phyloP scores from a whole-genome alignment of 2,329 filamentous ascomycete species.

The Colletotrichum plurivorum region DNA sequence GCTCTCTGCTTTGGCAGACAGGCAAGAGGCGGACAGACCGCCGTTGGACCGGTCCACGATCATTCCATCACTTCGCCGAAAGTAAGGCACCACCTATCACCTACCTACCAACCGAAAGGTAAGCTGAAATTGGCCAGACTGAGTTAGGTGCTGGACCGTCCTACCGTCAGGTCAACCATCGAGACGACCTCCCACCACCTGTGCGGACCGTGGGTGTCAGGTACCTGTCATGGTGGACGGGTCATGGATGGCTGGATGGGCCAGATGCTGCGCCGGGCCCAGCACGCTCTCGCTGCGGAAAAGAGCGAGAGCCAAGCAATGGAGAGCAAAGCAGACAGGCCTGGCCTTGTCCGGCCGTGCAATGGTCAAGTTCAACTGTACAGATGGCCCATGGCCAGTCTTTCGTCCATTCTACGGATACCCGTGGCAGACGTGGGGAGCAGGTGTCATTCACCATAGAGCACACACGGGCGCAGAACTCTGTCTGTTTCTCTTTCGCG shows the following conservation, averaged over 20 bases:
- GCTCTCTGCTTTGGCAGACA: constrained; percentile 9
- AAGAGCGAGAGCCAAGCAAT: constrained; percentile 18
- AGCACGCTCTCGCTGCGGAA: background rate
- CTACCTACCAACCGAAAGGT: background rate
- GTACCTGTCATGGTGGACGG: constrained; percentile 30
- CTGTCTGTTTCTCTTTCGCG: background rate
- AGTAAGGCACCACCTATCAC: background rate
- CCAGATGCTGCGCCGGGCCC: constrained; percentile 20
- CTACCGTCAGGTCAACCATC: constrained; percentile 15
- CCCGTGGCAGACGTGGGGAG: background rate
- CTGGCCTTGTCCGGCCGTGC: background rate
- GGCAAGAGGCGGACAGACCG: constrained; percentile 1
- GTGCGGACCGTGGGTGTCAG: constrained; percentile 26
- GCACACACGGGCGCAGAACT: background rate
- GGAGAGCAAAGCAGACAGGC: constrained; percentile 12
- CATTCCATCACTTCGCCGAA: background rate
- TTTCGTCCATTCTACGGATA: too few species aligned
- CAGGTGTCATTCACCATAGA: background rate
- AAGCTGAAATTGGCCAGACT: background rate
- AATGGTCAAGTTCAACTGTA: background rate
- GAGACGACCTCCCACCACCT: constrained; percentile 4
- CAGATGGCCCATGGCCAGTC: too few species aligned
- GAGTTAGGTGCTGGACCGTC: constrained; percentile 1
- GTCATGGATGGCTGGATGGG: constrained; percentile 31
- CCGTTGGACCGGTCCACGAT: constrained; percentile 12